These are phyloP conservation scores for Linnemannia exigua DNA, from an alignment of 192 early-diverging fungal genomes.

Conservation along the genomic window DNA sequence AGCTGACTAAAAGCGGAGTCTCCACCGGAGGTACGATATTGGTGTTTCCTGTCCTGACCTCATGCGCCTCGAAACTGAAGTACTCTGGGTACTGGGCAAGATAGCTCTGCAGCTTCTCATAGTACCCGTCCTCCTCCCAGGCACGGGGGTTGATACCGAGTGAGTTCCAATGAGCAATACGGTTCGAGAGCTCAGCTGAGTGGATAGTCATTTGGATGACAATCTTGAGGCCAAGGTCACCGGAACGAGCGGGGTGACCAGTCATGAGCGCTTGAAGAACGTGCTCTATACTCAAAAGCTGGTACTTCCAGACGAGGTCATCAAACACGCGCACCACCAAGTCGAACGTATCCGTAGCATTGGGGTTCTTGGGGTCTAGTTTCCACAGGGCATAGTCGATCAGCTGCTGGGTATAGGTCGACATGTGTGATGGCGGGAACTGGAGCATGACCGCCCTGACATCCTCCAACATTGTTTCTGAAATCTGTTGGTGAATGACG, in stretches of 20 bases:
- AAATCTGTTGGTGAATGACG: constrained; percentile 51
- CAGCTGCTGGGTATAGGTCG: constrained; percentile 75
- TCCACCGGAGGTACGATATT: constrained; percentile 71
- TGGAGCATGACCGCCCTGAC: constrained; percentile 76
- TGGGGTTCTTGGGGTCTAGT: constrained; percentile 52
- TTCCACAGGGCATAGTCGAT: constrained; percentile 74
- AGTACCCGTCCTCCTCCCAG: constrained; percentile 81
- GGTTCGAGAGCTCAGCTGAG: constrained; percentile 66
- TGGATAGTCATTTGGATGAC: constrained; percentile 60
- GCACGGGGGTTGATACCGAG: constrained; percentile 74
- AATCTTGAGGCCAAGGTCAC: constrained; percentile 48
- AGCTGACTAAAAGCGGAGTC: constrained; percentile 76
- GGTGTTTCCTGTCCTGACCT: constrained; percentile 58
- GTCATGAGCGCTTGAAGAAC: constrained; percentile 76
- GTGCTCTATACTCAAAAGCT: constrained; percentile 78
- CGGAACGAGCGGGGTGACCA: constrained; percentile 63
- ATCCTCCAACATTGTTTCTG: constrained; percentile 50
- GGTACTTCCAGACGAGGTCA: constrained; percentile 79
- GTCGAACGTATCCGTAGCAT: constrained; percentile 34
- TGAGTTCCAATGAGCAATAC: constrained; percentile 75
- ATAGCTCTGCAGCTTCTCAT: constrained; percentile 74
- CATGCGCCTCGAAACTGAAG: constrained; percentile 79
- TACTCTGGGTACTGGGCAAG: constrained; percentile 78
- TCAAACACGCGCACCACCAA: constrained; percentile 66
- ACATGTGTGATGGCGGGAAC: constrained; percentile 80